Evolutionary conservation across 164 flowering plant species (phyloP).

Genomic region (Chloranthus sessilifolius): DNA sequence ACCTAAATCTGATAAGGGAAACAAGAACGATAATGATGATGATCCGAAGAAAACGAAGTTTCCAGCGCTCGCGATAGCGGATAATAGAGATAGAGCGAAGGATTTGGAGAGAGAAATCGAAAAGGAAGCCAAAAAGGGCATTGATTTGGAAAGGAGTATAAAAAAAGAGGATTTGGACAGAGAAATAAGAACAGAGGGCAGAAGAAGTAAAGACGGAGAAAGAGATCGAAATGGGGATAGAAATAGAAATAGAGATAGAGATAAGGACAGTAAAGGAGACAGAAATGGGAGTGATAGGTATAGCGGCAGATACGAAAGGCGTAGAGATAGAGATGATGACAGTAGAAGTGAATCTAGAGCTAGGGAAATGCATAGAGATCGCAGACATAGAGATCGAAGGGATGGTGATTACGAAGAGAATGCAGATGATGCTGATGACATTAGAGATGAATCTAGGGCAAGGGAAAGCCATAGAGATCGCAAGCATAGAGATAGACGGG

Average conservation of each 20-base stretch:
- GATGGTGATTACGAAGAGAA: background rate
- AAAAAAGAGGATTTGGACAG: conserved; percentile 15
- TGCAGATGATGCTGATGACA: conserved; percentile 7
- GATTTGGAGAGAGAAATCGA: conserved; percentile 70
- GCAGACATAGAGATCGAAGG: conserved; percentile 3
- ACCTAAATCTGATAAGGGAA: conserved; percentile 24
- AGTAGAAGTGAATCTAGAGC: conserved; percentile 1
- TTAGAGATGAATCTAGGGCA: conserved; percentile 13
- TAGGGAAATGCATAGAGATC: background rate
- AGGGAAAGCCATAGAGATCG: conserved; percentile 4
- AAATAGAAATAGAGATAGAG: conserved; percentile 14
- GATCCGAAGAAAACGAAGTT: conserved; percentile 26
- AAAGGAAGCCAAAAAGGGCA: conserved; percentile 34
- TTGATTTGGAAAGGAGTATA: no score
- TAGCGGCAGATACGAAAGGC: background rate
- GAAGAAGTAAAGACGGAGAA: conserved; percentile 15
- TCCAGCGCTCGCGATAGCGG: conserved; percentile 42
- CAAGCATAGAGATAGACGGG: conserved; percentile 12
- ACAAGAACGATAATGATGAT: conserved; percentile 13
- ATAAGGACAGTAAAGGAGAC: conserved; percentile 13
- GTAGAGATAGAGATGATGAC: conserved; percentile 10
- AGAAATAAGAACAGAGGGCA: conserved; percentile 13
- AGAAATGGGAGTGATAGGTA: conserved; percentile 10
- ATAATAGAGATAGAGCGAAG: conserved; percentile 52
- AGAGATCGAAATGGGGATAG: conserved; percentile 20